Percentiles rank a stretch among this genome's conserved stretches.
Conservation (phyloP, 2,329 filamentous ascomycete genomes). For the Blastomyces silverae region DNA sequence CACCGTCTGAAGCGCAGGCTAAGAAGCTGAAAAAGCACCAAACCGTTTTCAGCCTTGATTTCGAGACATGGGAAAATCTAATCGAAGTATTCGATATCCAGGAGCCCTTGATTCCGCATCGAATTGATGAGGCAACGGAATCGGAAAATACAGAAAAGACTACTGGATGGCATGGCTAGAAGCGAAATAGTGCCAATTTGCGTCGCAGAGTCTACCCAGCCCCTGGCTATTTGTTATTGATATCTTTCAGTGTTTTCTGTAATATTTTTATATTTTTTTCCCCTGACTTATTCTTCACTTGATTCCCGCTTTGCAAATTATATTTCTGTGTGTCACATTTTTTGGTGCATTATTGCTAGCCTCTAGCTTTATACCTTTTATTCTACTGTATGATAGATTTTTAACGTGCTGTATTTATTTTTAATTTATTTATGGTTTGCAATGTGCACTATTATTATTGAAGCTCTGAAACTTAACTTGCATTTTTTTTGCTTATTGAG, state of each 20-base stretch:
- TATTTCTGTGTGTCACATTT: not conserved
- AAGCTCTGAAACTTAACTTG: not conserved
- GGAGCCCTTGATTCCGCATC: conserved; percentile 77
- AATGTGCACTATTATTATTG: not conserved
- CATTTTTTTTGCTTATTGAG: not conserved
- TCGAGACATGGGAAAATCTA: conserved; percentile 71
- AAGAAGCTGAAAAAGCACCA: conserved; percentile 65
- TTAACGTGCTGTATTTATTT: not conserved
- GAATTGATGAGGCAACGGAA: conserved; percentile 53
- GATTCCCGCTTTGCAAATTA: not conserved
- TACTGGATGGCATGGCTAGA: conserved; percentile 59
- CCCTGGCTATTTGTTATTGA: not conserved
- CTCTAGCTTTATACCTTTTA: not conserved
- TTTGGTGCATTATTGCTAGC: not conserved
- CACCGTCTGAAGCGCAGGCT: conserved; percentile 41
- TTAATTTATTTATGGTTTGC: not conserved
- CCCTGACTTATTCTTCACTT: not conserved
- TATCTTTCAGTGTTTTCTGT: not conserved
- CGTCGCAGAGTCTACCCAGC: not conserved
- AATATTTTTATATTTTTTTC: not conserved
- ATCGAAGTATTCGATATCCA: conserved; percentile 68
- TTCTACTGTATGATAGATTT: not conserved
- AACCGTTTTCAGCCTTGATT: conserved; percentile 81
- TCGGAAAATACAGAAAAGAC: conserved; percentile 48
- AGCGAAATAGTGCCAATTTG: not conserved